A percentile compares a stretch with the other conserved stretches of the same genome.
Conservation (phyloP, 257 asterid genomes). For the Nicotiana tomentosiformis region DNA sequence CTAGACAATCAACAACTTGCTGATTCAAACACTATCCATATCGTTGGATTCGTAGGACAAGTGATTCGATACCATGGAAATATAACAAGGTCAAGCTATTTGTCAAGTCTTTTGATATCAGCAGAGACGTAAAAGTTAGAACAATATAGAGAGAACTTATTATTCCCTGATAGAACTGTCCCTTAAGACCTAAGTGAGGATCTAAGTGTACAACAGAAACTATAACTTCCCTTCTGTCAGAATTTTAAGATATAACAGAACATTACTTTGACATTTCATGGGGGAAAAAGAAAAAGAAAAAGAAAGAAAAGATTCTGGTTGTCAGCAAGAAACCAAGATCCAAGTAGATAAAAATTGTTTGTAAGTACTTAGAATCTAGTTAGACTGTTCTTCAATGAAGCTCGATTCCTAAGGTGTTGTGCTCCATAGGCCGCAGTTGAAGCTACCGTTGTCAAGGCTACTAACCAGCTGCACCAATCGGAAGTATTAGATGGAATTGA, state of each 20-base stretch:
- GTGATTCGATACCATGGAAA: background rate
- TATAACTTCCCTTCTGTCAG: background rate
- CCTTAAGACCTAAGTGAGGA: background rate
- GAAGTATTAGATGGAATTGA: slow-evolving; percentile 9
- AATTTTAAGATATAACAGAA: background rate
- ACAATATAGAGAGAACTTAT: background rate
- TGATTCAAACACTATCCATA: background rate
- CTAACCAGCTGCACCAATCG: slow-evolving; percentile 68
- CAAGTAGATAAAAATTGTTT: background rate
- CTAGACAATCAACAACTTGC: background rate
- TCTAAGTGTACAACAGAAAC: background rate
- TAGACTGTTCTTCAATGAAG: slow-evolving; percentile 14
- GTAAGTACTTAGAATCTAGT: background rate
- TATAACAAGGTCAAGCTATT: background rate
- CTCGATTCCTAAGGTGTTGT: slow-evolving; percentile 51
- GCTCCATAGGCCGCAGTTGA: slow-evolving; percentile 85
- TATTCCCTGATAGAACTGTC: background rate
- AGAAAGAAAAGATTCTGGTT: background rate
- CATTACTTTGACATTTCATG: background rate
- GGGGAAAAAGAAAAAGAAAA: background rate
- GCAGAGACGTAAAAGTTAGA: background rate
- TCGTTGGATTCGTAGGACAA: background rate
- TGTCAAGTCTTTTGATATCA: background rate
- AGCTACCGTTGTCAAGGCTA: slow-evolving; percentile 68
- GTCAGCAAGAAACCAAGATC: background rate